These are phyloP conservation scores for Colletotrichum lupini DNA, from an alignment of 2,329 filamentous ascomycete genomes.

Conservation along the genomic window DNA sequence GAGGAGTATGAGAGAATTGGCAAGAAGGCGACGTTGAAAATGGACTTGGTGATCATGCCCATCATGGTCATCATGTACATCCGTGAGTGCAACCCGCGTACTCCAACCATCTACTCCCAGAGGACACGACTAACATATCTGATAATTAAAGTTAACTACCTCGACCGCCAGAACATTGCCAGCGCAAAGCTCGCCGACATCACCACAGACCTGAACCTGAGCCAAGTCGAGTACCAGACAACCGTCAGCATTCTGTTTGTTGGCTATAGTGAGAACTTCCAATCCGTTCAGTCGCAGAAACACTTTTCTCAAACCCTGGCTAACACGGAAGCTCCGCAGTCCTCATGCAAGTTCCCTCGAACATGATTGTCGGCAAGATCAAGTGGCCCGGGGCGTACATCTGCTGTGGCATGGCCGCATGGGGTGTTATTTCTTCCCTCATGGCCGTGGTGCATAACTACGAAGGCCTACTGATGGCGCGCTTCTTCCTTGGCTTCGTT, in stretches of 20 bases:
- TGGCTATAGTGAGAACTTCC: slow-evolving; percentile 44
- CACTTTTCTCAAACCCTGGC: background rate
- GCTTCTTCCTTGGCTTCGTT: slow-evolving; percentile 35
- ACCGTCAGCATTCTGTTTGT: slow-evolving; percentile 49
- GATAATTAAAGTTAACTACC: slow-evolving; percentile 38
- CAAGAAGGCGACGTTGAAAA: slow-evolving; percentile 34
- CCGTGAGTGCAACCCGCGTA: background rate
- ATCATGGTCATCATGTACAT: slow-evolving; percentile 42
- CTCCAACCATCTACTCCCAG: fast-evolving
- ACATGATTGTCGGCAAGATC: slow-evolving; percentile 42
- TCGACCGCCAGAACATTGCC: slow-evolving; percentile 45
- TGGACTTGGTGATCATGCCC: slow-evolving; percentile 41
- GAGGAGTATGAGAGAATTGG: slow-evolving; percentile 37
- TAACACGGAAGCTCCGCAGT: slow-evolving; percentile 28
- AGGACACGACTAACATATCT: background rate
- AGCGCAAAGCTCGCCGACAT: slow-evolving; percentile 47
- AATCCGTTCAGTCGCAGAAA: fast-evolving
- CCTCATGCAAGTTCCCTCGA: slow-evolving; percentile 49
- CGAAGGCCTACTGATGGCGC: slow-evolving; percentile 45
- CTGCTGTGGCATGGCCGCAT: slow-evolving; percentile 38
- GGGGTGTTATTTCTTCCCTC: slow-evolving; percentile 39
- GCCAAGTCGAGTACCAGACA: slow-evolving; percentile 50
- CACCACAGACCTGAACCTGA: slow-evolving; percentile 44
- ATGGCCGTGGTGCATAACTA: slow-evolving; percentile 61
- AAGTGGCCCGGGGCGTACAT: slow-evolving; percentile 39